A percentile compares a stretch with the other conserved stretches of the same genome.
phyloP scores from a whole-genome alignment of 2,329 filamentous ascomycete genomes.

The Penicillium brevicompactum region DNA sequence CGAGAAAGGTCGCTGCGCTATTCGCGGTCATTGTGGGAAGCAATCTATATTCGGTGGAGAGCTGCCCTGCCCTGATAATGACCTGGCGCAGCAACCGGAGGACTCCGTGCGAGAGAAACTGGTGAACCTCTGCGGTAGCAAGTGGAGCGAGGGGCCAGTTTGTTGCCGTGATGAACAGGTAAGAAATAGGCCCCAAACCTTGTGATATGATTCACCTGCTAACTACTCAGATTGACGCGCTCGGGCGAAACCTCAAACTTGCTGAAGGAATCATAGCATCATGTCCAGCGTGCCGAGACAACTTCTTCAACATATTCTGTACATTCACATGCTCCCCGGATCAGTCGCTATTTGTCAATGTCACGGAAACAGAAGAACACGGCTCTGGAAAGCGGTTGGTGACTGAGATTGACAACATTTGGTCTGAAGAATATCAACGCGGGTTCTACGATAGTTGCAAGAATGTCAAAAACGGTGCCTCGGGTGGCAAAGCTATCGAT shows the following conservation, averaged over 20 bases:
- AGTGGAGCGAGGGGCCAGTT: conserved; percentile 81
- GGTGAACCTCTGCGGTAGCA: conserved; percentile 79
- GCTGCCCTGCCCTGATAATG: conserved; percentile 92
- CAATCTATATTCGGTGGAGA: conserved; percentile 87
- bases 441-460: conserved; percentile 98
- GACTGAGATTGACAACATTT: conserved; percentile 85
- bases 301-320: conserved; percentile 98
- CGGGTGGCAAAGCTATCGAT: conserved; percentile 90
- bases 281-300: conserved; percentile 95
- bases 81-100: conserved; percentile 72
- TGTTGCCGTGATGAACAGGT: conserved; percentile 83
- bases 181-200: conserved; percentile 4
- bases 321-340: conserved; percentile 98
- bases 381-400: conserved; percentile 65
- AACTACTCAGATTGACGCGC: conserved; percentile 65
- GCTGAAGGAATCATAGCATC: conserved; percentile 88
- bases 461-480: conserved; percentile 96
- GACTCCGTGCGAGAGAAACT: conserved; percentile 73
- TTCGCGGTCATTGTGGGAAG: conserved; percentile 88
- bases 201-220: too few relatives aligned
- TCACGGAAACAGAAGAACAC: conserved; percentile 69
- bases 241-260: conserved; percentile 82
- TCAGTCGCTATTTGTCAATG: conserved; percentile 92
- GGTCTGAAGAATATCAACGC: conserved; percentile 78
- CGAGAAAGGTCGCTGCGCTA: conserved; percentile 84